phyloP scores from a whole-genome alignment of 768 basidiomycete genomes.

The Pilatotrama ljubarskyi region DNA sequence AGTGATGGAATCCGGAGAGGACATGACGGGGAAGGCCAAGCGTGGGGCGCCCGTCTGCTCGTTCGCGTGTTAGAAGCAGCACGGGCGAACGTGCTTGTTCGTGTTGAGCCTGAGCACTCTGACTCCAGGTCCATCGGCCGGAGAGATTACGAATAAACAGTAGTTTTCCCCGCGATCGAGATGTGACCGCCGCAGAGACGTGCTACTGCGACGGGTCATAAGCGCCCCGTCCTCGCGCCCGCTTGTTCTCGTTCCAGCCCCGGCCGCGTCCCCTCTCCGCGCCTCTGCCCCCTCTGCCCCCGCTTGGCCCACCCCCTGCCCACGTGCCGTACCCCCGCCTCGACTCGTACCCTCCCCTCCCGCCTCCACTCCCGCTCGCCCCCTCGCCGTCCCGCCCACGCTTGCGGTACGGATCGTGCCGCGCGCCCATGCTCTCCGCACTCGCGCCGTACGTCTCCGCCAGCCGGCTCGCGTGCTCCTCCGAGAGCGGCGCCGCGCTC shows the following conservation, averaged over 20 bases:
- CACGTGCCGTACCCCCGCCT: background rate
- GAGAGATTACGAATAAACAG: too few species aligned
- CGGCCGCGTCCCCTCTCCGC: background rate
- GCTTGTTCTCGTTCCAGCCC: background rate
- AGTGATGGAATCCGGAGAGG: too few species aligned
- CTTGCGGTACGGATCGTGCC: conserved; percentile 1
- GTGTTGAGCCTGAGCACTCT: too few species aligned
- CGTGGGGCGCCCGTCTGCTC: too few species aligned
- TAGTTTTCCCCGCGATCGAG: too few species aligned
- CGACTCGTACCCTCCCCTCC: background rate
- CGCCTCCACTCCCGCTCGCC: background rate
- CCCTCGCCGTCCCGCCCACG: background rate
- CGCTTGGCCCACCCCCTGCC: background rate
- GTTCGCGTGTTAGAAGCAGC: too few species aligned
- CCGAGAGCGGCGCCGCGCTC: background rate
- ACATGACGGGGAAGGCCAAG: too few species aligned
- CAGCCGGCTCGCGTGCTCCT: too few species aligned
- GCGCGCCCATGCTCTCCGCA: background rate
- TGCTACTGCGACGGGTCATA: background rate
- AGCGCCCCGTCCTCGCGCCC: background rate
- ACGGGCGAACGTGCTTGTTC: too few species aligned
- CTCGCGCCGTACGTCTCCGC: background rate
- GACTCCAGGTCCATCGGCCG: too few species aligned
- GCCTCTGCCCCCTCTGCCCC: background rate
- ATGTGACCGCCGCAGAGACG: too few species aligned